These are phyloP conservation scores for Apiospora arundinis DNA, from an alignment of 2,329 filamentous ascomycete species.

Conservation along the genomic window DNA sequence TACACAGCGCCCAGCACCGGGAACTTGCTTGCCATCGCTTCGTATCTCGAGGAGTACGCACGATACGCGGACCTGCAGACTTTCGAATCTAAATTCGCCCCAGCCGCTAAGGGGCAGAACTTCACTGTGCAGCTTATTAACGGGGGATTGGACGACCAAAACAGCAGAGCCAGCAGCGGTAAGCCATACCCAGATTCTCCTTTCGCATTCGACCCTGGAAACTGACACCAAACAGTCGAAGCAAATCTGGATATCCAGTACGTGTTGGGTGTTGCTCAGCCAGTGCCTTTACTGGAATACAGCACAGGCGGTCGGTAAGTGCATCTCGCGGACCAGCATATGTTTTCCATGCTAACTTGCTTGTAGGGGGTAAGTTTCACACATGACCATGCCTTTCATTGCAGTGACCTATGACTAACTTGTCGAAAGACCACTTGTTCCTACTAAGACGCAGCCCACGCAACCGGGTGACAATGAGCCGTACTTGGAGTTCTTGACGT, in stretches of 20 bases:
- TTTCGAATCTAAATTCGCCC: constrained; percentile 58
- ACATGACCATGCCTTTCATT: neutral
- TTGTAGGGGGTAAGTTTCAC: neutral
- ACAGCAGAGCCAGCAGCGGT: constrained; percentile 17
- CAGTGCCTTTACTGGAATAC: constrained; percentile 1
- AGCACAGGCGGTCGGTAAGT: constrained; percentile 10
- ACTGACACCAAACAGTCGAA: neutral
- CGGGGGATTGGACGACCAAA: constrained; percentile 58
- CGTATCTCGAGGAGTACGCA: constrained; percentile 42
- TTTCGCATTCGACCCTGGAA: neutral
- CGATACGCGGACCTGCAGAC: constrained; percentile 47
- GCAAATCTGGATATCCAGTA: constrained; percentile 67
- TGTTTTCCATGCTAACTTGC: neutral
- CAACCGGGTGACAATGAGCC: constrained; percentile 29
- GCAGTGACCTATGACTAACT: neutral
- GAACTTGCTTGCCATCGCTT: constrained; percentile 52
- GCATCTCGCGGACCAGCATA: neutral
- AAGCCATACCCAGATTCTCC: neutral
- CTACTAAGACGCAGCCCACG: neutral
- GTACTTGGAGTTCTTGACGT: constrained; percentile 38
- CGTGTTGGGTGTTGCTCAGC: neutral
- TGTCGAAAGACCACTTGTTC: neutral
- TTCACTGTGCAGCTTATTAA: constrained; percentile 65
- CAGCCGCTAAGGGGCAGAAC: constrained; percentile 55
- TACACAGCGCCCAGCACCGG: constrained; percentile 43